Percentiles rank a stretch among this genome's conserved stretches.
These are phyloP conservation scores for Cordyceps farinosa DNA, from an alignment of 2,329 filamentous ascomycete species.

Conservation along the genomic window DNA sequence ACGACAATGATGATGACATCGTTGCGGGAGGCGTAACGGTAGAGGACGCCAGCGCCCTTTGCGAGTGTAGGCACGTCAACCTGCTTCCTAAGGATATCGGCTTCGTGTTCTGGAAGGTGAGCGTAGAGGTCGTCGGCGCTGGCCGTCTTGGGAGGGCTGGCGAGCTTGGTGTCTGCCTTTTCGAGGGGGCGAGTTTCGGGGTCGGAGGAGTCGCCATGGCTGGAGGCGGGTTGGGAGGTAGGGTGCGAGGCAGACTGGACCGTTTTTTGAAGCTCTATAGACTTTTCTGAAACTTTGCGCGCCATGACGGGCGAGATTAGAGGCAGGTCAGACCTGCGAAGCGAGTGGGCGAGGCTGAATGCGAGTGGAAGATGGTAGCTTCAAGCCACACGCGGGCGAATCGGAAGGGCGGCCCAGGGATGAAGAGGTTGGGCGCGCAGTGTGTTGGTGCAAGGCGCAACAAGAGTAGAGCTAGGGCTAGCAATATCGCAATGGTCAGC, in stretches of 20 bases:
- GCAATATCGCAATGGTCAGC: not conserved
- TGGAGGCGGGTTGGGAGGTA: slow-evolving; percentile 31
- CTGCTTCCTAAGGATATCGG: slow-evolving; percentile 64
- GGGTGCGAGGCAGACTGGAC: slow-evolving; percentile 18
- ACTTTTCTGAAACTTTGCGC: not conserved
- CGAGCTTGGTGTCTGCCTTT: slow-evolving; percentile 44
- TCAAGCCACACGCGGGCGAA: not conserved
- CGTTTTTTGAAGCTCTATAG: slow-evolving; percentile 15
- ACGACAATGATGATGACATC: slow-evolving; percentile 63
- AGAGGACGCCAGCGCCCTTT: slow-evolving; percentile 62
- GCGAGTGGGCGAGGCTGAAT: not conserved
- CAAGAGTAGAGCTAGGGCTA: not conserved
- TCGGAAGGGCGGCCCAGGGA: not conserved
- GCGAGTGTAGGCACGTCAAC: slow-evolving; percentile 61
- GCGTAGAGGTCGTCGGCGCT: slow-evolving; percentile 52
- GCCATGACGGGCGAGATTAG: slow-evolving; percentile 22
- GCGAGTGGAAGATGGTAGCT: not conserved
- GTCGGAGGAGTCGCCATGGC: slow-evolving; percentile 34
- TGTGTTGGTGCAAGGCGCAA: not conserved
- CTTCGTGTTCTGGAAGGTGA: slow-evolving; percentile 64
- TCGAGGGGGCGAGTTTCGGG: slow-evolving; percentile 29
- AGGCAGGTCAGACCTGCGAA: slow-evolving; percentile 7
- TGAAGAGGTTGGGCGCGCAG: not conserved
- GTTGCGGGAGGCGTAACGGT: slow-evolving; percentile 64
- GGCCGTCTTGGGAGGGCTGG: slow-evolving; percentile 29